Evolutionary conservation across 768 basidiomycete genomes (phyloP).

Genomic region (Amanita molliuscula): DNA sequence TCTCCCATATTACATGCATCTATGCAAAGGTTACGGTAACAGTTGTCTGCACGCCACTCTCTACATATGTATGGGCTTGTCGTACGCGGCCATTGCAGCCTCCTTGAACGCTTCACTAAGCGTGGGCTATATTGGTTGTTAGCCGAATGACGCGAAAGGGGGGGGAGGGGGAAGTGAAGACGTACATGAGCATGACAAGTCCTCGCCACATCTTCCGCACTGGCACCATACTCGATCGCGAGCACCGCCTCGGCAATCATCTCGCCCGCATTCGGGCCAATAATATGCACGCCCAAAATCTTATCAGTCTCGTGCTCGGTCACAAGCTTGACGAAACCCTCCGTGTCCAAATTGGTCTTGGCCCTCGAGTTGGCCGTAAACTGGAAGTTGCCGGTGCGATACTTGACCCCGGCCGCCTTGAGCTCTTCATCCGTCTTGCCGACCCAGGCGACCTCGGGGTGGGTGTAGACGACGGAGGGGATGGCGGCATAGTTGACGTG

Average conservation of each 20-base stretch:
- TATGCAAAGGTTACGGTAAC: not conserved
- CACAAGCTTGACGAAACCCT: slow-evolving; percentile 93
- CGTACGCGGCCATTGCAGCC: slow-evolving; percentile 79
- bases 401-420: slow-evolving; percentile 80
- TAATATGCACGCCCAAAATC: slow-evolving; percentile 90
- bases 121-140: too few species aligned
- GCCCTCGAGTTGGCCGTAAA: slow-evolving; percentile 94
- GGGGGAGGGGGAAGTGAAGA: slow-evolving; percentile 57
- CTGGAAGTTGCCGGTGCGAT: slow-evolving; percentile 91
- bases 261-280: slow-evolving; percentile 94
- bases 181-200: slow-evolving; percentile 89
- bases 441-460: slow-evolving; percentile 91
- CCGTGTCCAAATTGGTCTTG: slow-evolving; percentile 90
- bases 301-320: slow-evolving; percentile 93
- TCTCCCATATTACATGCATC: not conserved
- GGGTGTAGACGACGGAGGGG: slow-evolving; percentile 94
- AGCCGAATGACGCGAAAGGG: too few species aligned
- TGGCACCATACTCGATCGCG: slow-evolving; percentile 93
- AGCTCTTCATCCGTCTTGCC: slow-evolving; percentile 96
- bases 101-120: slow-evolving; percentile 94
- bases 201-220: slow-evolving; percentile 86
- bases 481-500: slow-evolving; percentile 96
- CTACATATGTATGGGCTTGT: slow-evolving; percentile 81
- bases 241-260: slow-evolving; percentile 88
- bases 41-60: not conserved